Evolutionary conservation across 331 rosid genomes (phyloP).

Genomic region (Phaseolus coccineus): DNA sequence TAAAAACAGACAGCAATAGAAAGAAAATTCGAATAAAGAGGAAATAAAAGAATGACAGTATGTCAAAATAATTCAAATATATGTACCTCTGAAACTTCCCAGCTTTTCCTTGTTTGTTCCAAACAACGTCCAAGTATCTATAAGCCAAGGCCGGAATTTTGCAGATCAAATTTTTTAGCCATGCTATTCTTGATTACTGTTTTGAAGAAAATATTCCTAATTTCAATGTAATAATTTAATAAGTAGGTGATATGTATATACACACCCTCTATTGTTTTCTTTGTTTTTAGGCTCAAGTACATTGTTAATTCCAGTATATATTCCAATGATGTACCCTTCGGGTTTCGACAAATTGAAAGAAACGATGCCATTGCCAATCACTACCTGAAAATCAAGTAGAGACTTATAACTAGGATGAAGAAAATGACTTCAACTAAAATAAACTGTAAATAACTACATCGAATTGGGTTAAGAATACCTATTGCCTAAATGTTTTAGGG

Average conservation of each 20-base stretch:
- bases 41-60: neutral
- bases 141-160: neutral
- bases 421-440: no score
- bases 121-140: conserved; percentile 81
- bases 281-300: conserved; percentile 50
- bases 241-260: neutral
- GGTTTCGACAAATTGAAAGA: conserved; percentile 64
- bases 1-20: neutral
- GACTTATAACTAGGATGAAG: neutral
- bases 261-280: conserved; percentile 64
- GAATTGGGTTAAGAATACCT: no score
- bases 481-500: no score
- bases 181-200: neutral
- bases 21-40: neutral
- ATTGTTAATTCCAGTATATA: conserved; percentile 63
- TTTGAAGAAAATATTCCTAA: neutral
- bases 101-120: conserved; percentile 42
- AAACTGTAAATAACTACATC: no score
- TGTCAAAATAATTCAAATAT: neutral
- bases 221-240: neutral
- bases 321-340: conserved; percentile 61
- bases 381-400: conserved; percentile 52
- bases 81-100: conserved; percentile 50
- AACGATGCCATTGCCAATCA: conserved; percentile 70
- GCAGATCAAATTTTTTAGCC: neutral